Evolutionary conservation across 176 grass and related monocot genomes (phyloP).

Genomic region (Paspalum notatum): DNA sequence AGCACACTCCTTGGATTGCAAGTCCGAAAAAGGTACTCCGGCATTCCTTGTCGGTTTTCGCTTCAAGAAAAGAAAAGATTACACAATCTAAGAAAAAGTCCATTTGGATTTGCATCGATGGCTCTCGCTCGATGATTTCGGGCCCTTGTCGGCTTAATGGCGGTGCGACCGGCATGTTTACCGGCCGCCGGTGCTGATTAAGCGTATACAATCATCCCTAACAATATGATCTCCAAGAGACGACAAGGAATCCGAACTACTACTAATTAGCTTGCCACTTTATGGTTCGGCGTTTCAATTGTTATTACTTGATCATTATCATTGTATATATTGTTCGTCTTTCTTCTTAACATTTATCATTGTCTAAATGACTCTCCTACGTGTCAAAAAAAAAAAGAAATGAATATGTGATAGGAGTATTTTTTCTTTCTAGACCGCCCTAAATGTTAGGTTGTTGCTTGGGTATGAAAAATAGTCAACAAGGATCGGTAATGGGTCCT

Average conservation of each 20-base stretch:
- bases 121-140: constrained; percentile 31
- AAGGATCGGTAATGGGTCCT: too few species aligned
- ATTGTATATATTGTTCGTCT: too few species aligned
- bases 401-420: too few species aligned
- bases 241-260: neutral
- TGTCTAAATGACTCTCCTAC: too few species aligned
- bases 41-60: neutral
- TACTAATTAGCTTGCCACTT: too few species aligned
- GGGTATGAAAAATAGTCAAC: too few species aligned
- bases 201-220: neutral
- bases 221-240: neutral
- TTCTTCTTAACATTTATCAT: too few species aligned
- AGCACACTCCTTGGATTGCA: constrained; percentile 40
- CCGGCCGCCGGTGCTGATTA: constrained; percentile 23
- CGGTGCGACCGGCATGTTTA: constrained; percentile 43
- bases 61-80: neutral
- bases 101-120: constrained; percentile 32
- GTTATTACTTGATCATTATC: too few species aligned
- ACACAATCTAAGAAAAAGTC: constrained; percentile 31
- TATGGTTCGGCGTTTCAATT: too few species aligned
- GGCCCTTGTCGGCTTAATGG: constrained; percentile 45
- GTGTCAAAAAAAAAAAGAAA: too few species aligned
- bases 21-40: constrained; percentile 2
- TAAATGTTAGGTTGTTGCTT: too few species aligned
- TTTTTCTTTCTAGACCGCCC: too few species aligned